A percentile compares a stretch with the other conserved stretches of the same genome.
These are phyloP conservation scores for Gyromitra esculenta DNA, from an alignment of 2,329 filamentous ascomycete species.

Conservation along the genomic window DNA sequence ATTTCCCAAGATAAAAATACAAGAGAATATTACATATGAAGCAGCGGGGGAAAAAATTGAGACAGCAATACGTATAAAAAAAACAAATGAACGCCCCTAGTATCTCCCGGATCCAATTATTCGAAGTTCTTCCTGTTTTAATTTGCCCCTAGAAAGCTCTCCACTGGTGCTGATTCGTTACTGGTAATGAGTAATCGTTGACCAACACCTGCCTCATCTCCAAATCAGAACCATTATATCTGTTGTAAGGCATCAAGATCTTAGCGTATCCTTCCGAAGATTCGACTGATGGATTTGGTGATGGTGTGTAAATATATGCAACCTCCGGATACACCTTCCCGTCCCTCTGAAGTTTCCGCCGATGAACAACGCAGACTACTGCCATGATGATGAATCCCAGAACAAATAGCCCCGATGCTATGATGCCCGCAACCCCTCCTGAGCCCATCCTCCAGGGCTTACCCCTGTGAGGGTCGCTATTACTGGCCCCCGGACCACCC, in stretches of 20 bases:
- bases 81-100: conserved; percentile 25
- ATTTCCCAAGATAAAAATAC: conserved; percentile 29
- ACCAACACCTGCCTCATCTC: conserved; percentile 42
- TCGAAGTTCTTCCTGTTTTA: not conserved
- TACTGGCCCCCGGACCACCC: not conserved
- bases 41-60: not conserved
- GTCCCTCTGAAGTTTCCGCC: conserved; percentile 21
- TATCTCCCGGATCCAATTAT: conserved; percentile 11
- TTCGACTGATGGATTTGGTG: conserved; percentile 23
- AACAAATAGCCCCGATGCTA: conserved; percentile 9
- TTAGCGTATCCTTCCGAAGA: not conserved
- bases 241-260: conserved; percentile 4
- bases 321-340: conserved; percentile 38
- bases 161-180: conserved; percentile 45
- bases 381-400: conserved; percentile 21
- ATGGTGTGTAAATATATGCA: conserved; percentile 45
- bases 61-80: conserved; percentile 16
- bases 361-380: conserved; percentile 14
- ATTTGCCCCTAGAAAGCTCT: conserved; percentile 13
- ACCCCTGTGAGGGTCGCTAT: not conserved
- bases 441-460: conserved; percentile 1
- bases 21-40: conserved; percentile 24
- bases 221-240: conserved; percentile 11
- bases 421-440: conserved; percentile 24
- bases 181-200: conserved; percentile 40